These are phyloP conservation scores for Apiospora hydei DNA, from an alignment of 2,329 filamentous ascomycete genomes.

Conservation along the genomic window DNA sequence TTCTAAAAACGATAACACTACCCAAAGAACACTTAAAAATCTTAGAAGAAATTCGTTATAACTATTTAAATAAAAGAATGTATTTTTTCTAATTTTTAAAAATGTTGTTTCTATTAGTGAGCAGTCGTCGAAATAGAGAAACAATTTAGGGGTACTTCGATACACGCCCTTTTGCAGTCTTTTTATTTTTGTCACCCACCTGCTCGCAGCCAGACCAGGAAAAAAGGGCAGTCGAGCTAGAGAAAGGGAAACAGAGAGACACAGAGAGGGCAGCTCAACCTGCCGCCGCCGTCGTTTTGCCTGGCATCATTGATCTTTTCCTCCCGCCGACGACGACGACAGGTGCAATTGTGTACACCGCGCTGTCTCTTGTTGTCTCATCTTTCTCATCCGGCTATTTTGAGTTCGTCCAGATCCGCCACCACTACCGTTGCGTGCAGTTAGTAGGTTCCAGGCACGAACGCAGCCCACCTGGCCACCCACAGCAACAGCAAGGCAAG, in stretches of 20 bases:
- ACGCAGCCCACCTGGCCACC: neutral
- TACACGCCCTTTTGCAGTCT: no score
- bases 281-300: conserved; percentile 6
- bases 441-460: conserved; percentile 1
- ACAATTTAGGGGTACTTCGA: no score
- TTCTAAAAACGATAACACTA: no score
- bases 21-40: no score
- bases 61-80: no score
- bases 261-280: neutral
- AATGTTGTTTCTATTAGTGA: no score
- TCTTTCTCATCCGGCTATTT: neutral
- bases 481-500: conserved; percentile 7
- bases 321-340: neutral
- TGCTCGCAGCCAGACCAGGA: neutral
- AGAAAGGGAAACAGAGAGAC: neutral
- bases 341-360: neutral
- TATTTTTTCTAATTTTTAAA: no score
- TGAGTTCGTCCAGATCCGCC: conserved; percentile 11
- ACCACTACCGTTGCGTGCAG: neutral
- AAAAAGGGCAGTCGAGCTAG: conserved; percentile 6
- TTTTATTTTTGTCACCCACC: neutral
- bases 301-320: neutral
- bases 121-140: no score
- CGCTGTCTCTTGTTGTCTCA: neutral
- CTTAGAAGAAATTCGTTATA: no score